Conservation (phyloP, 257 asterid species). For the Fraxinus americana region DNA sequence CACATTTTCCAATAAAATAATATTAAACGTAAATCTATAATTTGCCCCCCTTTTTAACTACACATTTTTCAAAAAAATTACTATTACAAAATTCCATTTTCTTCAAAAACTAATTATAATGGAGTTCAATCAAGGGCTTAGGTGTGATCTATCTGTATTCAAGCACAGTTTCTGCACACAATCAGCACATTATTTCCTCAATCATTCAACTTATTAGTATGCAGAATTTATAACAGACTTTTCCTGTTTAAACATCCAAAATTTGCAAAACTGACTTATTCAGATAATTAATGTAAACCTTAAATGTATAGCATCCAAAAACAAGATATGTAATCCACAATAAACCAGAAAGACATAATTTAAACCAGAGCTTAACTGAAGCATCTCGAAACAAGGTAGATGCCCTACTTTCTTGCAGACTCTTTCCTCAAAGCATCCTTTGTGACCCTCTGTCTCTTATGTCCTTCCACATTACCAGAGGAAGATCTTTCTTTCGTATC, state of each 20-base stretch:
- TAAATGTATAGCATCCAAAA: not conserved
- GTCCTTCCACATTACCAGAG: constrained; percentile 28
- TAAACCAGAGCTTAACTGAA: constrained; percentile 1
- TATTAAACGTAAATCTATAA: no score
- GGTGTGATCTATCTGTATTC: no score
- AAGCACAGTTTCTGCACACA: no score
- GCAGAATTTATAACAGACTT: not conserved
- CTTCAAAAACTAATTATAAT: no score
- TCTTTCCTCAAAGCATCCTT: constrained; percentile 32
- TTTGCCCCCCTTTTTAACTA: no score
- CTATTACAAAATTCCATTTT: no score
- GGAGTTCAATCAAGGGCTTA: no score
- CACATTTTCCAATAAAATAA: no score
- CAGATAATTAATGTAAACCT: not conserved
- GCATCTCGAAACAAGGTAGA: not conserved
- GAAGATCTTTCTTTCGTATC: constrained; percentile 13
- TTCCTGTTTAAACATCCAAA: not conserved
- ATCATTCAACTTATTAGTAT: not conserved
- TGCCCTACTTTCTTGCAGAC: constrained; percentile 21
- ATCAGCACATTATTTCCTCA: not conserved
- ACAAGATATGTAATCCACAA: not conserved
- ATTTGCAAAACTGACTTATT: not conserved
- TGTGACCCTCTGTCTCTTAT: constrained; percentile 36
- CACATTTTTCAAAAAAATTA: no score
- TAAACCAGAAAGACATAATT: not conserved